Evolutionary conservation across 305 asterid genomes (phyloP), one percentile per base, ranked within the genome.

Genomic region (Fraxinus velutina): DNA sequence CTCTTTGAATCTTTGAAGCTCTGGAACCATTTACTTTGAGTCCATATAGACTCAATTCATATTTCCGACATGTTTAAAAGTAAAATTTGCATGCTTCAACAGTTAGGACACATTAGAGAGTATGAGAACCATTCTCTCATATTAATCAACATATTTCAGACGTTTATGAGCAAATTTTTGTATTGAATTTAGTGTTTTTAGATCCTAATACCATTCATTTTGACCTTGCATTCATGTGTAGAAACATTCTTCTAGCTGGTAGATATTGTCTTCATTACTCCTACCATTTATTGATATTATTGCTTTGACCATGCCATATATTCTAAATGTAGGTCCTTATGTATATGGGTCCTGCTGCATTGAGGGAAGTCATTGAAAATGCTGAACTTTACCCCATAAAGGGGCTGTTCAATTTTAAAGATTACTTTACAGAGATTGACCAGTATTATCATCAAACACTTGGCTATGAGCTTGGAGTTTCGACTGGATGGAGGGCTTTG

Each of bases 401-500:
- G 27, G 86, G 99, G 60, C 78, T 96, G 84, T 94, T 94, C 89
- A 90, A 89, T 84, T 96, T 96, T 84, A 81, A 79, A 86, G 91
- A 96, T 84, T 94, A 87, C 82, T 89, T 85, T 83, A 77, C 57
- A 34, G 99, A 96, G 88, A 93, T 96, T 78, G 86, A 96, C 87
- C 92, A 90, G 55, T 96, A 96, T 86, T 96, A 94, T 87, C 85
- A 94, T 79, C 97, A 92, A 79, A 82, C 95, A 6, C 91, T 90
- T 85, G 95, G 97, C 84, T 88, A 84, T 75, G 94, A 92, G 87
- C 94, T 91, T 83, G 99, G 99, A 73, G 95, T 90, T 86, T 85
- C 99, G 74, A 96, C 99, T 86, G 99, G 99, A 86, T 96, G 99
- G 99, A 96, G 66, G 86, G 87, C 86, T 79, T 92, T 95, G 87